Conservation (phyloP, 2,329 filamentous ascomycete species). For the Knoxdaviesia capensis region DNA sequence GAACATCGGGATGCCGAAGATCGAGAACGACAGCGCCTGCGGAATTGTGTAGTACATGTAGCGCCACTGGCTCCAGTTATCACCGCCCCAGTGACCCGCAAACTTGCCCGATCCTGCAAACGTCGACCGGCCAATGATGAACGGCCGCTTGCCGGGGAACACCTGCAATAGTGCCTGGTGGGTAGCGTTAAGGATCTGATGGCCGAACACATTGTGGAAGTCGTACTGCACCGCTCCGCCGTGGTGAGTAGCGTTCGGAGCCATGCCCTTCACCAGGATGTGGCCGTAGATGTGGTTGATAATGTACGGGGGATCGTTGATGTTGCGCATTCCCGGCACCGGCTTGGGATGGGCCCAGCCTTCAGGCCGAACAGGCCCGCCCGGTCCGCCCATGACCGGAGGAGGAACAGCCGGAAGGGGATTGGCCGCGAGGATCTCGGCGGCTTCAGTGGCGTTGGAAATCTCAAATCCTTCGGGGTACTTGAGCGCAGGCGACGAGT, state of each 20-base stretch:
- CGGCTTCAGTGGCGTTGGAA: no score
- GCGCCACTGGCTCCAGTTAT: conserved; percentile 51
- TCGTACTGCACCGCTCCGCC: conserved; percentile 63
- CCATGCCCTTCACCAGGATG: conserved; percentile 38
- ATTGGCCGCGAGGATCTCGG: no score
- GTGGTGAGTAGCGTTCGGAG: conserved; percentile 41
- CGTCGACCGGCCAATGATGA: conserved; percentile 68
- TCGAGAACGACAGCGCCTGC: conserved; percentile 52
- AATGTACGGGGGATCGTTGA: conserved; percentile 57
- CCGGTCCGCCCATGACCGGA: no score
- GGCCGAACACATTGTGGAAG: conserved; percentile 61
- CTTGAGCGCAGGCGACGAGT: conserved; percentile 13
- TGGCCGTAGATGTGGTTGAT: conserved; percentile 51
- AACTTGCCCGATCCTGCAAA: conserved; percentile 59
- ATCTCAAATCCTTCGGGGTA: conserved; percentile 44
- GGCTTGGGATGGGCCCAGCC: conserved; percentile 23
- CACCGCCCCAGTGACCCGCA: conserved; percentile 68
- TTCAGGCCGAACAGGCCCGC: no score
- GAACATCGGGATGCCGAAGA: conserved; percentile 51
- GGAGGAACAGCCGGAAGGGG: no score
- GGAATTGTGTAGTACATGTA: conserved; percentile 63
- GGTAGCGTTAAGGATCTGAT: conserved; percentile 58
- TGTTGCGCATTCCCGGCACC: conserved; percentile 40
- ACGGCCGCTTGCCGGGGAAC: conserved; percentile 50
- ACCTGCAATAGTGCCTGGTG: conserved; percentile 47